Evolutionary conservation across 1,284 basidiomycete genomes (phyloP).

Genomic region (Vanrija sp.): DNA sequence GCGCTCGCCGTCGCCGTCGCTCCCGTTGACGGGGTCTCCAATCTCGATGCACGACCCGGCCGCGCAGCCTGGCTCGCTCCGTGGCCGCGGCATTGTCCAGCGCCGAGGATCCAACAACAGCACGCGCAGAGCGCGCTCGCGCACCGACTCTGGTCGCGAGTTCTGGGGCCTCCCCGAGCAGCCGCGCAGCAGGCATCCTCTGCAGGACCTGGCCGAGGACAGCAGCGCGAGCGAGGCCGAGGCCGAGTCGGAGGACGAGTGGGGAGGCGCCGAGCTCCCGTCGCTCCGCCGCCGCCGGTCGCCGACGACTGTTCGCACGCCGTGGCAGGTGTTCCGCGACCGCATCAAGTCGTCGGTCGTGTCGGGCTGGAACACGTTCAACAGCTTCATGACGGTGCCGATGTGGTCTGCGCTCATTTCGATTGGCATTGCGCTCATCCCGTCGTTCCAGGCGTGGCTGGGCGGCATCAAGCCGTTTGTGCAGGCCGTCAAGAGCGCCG

Average conservation of each 20-base stretch:
- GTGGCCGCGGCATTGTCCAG: conserved; percentile 24
- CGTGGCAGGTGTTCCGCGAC: neutral
- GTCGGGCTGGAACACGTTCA: conserved; percentile 49
- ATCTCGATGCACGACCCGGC: neutral
- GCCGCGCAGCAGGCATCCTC: conserved; percentile 7
- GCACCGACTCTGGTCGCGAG: conserved; percentile 45
- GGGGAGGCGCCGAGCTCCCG: conserved; percentile 26
- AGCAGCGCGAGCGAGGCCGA: conserved; percentile 32
- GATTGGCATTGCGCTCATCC: conserved; percentile 73
- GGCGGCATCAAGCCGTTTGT: conserved; percentile 64
- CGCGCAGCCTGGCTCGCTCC: neutral
- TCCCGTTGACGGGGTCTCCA: conserved; percentile 33
- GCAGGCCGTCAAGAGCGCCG: conserved; percentile 65
- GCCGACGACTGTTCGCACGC: neutral
- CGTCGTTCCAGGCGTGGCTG: conserved; percentile 66
- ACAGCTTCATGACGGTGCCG: conserved; percentile 81
- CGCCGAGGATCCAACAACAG: conserved; percentile 8
- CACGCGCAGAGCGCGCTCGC: conserved; percentile 13
- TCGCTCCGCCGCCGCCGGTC: conserved; percentile 7
- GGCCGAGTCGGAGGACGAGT: conserved; percentile 49
- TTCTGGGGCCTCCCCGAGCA: conserved; percentile 49
- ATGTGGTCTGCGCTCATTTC: conserved; percentile 75
- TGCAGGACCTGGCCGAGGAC: conserved; percentile 31
- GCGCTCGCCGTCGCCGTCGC: conserved; percentile 22
- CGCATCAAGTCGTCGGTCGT: conserved; percentile 29